Conservation (phyloP, 495 filamentous ascomycete genomes). For the Annulohypoxylon stygium region DNA sequence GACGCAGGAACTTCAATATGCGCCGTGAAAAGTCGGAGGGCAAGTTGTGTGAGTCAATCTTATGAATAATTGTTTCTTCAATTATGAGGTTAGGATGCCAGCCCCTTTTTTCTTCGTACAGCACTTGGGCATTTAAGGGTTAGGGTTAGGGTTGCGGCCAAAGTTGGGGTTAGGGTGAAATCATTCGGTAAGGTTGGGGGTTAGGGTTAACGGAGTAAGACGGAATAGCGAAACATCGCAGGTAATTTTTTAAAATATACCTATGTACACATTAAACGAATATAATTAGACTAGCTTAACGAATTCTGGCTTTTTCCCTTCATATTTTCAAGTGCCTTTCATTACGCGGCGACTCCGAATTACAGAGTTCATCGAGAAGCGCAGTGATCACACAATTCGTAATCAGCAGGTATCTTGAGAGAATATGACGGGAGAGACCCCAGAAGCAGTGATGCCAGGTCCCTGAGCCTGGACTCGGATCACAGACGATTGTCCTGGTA, state of each 20-base stretch:
- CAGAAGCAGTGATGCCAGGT: neutral
- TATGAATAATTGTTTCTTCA: neutral
- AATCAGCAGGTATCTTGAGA: conserved; percentile 1
- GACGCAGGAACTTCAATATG: neutral
- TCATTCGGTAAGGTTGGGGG: too few species aligned
- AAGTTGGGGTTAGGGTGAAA: too few species aligned
- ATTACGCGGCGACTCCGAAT: neutral
- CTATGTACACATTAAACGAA: neutral
- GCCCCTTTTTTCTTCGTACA: conserved; percentile 1
- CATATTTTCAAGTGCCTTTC: neutral
- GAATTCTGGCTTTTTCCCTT: neutral
- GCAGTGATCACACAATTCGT: neutral
- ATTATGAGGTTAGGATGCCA: neutral
- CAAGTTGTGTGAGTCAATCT: neutral
- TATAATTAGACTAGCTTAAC: neutral
- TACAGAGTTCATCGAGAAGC: neutral
- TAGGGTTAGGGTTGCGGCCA: too few species aligned
- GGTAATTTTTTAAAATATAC: neutral
- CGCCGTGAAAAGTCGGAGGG: neutral
- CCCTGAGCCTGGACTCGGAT: conserved; percentile 31
- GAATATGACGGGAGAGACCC: neutral
- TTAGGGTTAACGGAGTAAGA: too few species aligned
- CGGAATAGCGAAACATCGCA: too few species aligned
- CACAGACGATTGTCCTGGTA: conserved; percentile 19
- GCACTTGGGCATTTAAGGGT: too few species aligned